Conservation (phyloP, 2,329 filamentous ascomycete species). For the Tolypocladium ovalisporum region DNA sequence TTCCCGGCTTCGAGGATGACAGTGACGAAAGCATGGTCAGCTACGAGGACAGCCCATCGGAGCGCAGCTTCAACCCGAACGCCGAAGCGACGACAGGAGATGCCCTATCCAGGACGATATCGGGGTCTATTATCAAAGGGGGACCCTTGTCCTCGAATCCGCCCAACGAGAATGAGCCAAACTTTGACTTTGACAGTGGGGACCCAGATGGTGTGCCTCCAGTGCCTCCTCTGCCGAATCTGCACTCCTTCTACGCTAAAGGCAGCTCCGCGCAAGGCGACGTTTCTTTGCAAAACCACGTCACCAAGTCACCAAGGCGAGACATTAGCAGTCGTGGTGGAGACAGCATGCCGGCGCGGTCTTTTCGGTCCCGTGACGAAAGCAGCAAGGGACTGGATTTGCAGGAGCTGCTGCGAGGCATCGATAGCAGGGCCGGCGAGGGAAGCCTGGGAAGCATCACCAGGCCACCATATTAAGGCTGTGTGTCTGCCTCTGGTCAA, state of each 20-base stretch:
- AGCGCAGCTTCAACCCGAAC: slow-evolving; percentile 47
- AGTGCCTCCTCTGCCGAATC: slow-evolving; percentile 41
- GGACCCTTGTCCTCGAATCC: slow-evolving; percentile 34
- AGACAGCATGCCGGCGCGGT: slow-evolving; percentile 24
- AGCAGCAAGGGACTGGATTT: slow-evolving; percentile 30
- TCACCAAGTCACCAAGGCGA: slow-evolving; percentile 20
- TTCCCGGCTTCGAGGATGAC: slow-evolving; percentile 32
- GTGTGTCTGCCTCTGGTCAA: not conserved
- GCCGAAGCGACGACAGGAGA: slow-evolving; percentile 17
- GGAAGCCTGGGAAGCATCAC: slow-evolving; percentile 33
- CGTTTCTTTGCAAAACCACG: slow-evolving; percentile 24
- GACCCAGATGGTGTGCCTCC: slow-evolving; percentile 36
- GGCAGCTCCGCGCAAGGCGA: slow-evolving; percentile 14
- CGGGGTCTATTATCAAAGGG: slow-evolving; percentile 21
- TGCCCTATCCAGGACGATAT: slow-evolving; percentile 18
- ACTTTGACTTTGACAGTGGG: slow-evolving; percentile 17
- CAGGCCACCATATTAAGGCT: slow-evolving; percentile 36
- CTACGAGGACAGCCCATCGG: slow-evolving; percentile 57
- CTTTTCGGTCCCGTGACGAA: slow-evolving; percentile 21
- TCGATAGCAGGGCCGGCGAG: slow-evolving; percentile 37
- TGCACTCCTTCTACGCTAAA: slow-evolving; percentile 18
- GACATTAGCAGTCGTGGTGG: slow-evolving; percentile 31
- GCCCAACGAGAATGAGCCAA: slow-evolving; percentile 16
- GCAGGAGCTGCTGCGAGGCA: slow-evolving; percentile 36
- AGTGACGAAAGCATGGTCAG: slow-evolving; percentile 61